These are phyloP conservation scores for Phytophthora brassicae DNA, from an alignment of 352 stramenopile genomes.

Conservation along the genomic window DNA sequence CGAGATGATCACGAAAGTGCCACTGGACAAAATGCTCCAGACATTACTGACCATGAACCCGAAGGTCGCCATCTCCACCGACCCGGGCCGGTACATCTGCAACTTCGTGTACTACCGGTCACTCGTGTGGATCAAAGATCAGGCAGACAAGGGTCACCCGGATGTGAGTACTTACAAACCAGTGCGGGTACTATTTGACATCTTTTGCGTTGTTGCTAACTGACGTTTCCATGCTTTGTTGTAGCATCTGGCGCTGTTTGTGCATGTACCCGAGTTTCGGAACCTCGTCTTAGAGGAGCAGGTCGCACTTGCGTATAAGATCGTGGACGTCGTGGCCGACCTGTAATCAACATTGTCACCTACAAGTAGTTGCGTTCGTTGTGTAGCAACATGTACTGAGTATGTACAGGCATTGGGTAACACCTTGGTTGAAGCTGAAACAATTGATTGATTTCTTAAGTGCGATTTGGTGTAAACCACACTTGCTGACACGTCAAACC, in stretches of 20 bases:
- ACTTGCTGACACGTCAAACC: slow-evolving; percentile 27
- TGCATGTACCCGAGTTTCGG: slow-evolving; percentile 73
- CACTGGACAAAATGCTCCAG: slow-evolving; percentile 57
- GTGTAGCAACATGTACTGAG: too few species aligned
- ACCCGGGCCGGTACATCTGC: slow-evolving; percentile 85
- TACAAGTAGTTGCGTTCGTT: too few species aligned
- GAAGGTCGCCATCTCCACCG: slow-evolving; percentile 54
- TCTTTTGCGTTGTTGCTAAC: background rate
- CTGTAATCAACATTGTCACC: slow-evolving; percentile 6
- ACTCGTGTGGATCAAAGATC: slow-evolving; percentile 62
- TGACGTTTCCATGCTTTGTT: slow-evolving; percentile 1
- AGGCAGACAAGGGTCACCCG: slow-evolving; percentile 33
- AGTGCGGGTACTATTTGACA: background rate
- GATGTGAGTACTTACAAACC: slow-evolving; percentile 24
- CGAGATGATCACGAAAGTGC: slow-evolving; percentile 52
- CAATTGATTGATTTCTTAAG: too few species aligned
- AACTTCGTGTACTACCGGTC: slow-evolving; percentile 87
- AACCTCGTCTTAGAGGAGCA: slow-evolving; percentile 64
- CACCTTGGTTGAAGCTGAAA: too few species aligned
- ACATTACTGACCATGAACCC: slow-evolving; percentile 35
- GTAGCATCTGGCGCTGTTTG: slow-evolving; percentile 69
- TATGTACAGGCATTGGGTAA: too few species aligned
- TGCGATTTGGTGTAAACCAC: background rate
- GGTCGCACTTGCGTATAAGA: slow-evolving; percentile 53
- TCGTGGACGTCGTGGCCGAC: slow-evolving; percentile 54